These are phyloP conservation scores for Cudoniella acicularis DNA, from an alignment of 495 filamentous ascomycete genomes.

Conservation along the genomic window DNA sequence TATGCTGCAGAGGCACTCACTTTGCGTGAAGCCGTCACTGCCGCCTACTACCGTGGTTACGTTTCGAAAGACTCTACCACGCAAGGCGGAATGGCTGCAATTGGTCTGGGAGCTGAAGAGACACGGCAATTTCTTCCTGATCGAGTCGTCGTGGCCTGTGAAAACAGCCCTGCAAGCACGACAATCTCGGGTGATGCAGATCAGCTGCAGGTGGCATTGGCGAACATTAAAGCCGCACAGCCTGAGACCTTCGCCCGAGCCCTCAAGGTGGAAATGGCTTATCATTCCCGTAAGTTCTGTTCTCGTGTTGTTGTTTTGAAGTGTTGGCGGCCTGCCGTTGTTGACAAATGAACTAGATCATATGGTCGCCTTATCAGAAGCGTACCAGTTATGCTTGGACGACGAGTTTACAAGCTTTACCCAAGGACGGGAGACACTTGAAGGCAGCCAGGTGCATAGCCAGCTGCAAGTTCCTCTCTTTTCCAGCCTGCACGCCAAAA, in stretches of 20 bases:
- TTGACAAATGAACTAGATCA: not conserved
- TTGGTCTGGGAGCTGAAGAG: conserved; percentile 44
- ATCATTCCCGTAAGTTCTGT: conserved; percentile 40
- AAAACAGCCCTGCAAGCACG: conserved; percentile 55
- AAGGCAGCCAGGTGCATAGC: not conserved
- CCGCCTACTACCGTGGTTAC: conserved; percentile 43
- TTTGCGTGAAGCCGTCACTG: conserved; percentile 48
- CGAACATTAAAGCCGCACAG: conserved; percentile 36
- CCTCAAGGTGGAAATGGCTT: conserved; percentile 47
- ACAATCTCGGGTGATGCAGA: conserved; percentile 54
- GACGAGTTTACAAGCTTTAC: not conserved
- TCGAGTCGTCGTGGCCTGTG: conserved; percentile 37
- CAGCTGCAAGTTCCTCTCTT: conserved; percentile 26
- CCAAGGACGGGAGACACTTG: not conserved
- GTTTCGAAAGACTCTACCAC: not conserved
- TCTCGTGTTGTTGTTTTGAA: too few relatives aligned
- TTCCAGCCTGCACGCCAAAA: conserved; percentile 32
- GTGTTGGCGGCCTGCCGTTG: too few relatives aligned
- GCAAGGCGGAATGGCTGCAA: conserved; percentile 47
- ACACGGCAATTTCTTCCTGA: conserved; percentile 31
- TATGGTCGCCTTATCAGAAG: not conserved
- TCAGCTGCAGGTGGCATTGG: conserved; percentile 41
- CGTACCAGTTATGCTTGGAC: conserved; percentile 41
- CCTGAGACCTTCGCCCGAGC: conserved; percentile 42
- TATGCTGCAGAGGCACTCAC: conserved; percentile 46